Percentiles rank a stretch among this genome's conserved stretches.
Evolutionary conservation across 176 grass and related monocot species (phyloP).

Genomic region (Secale cereale): DNA sequence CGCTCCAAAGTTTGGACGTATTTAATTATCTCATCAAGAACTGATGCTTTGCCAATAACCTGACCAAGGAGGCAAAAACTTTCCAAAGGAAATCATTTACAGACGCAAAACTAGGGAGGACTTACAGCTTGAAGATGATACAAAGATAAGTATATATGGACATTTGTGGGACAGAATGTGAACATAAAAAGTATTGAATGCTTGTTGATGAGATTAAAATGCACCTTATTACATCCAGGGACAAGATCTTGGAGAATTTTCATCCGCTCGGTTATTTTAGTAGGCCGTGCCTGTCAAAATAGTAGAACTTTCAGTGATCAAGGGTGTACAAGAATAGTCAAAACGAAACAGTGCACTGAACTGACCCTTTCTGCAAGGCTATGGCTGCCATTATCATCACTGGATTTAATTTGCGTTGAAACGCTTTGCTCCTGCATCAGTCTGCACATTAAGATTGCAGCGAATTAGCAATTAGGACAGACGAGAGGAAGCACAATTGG

Average conservation of each 20-base stretch:
- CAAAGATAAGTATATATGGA: not conserved
- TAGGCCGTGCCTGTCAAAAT: constrained; percentile 69
- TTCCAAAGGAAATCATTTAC: constrained; percentile 11
- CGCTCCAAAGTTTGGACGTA: constrained; percentile 86
- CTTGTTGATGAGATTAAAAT: constrained; percentile 18
- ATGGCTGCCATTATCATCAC: constrained; percentile 56
- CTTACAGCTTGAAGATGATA: not conserved
- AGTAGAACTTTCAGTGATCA: not conserved
- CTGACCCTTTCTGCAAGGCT: constrained; percentile 97
- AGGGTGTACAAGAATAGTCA: not conserved
- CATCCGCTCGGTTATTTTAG: constrained; percentile 94
- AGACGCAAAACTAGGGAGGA: not conserved
- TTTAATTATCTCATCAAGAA: constrained; percentile 80
- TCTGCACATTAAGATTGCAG: constrained; percentile 30
- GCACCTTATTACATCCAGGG: constrained; percentile 94
- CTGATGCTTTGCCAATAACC: constrained; percentile 93
- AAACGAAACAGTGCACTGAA: not conserved
- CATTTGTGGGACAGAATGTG: too few species aligned
- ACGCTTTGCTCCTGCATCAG: constrained; percentile 52
- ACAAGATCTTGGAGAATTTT: constrained; percentile 93
- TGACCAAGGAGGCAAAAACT: constrained; percentile 31
- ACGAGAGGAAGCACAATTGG: not conserved
- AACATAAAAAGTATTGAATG: not conserved
- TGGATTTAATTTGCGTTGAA: constrained; percentile 58
- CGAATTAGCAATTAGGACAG: not conserved